A percentile compares a stretch with the other conserved stretches of the same genome.
These are phyloP conservation scores for Diaporthe humulicola DNA, from an alignment of 2,329 filamentous ascomycete species.

Conservation along the genomic window DNA sequence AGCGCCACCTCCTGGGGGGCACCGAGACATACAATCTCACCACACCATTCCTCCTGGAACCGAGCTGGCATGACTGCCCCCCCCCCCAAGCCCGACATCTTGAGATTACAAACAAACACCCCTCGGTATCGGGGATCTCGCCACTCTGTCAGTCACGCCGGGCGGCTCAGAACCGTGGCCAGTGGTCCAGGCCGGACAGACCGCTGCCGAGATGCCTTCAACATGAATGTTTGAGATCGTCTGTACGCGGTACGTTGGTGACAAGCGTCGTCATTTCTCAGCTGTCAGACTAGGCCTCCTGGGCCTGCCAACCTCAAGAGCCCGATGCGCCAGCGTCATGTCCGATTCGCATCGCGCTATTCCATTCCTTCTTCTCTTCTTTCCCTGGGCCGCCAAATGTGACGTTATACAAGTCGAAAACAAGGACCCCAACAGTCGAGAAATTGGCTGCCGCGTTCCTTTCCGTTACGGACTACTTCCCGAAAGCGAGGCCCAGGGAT, in stretches of 20 bases:
- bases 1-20: constrained; percentile 19
- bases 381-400: background rate
- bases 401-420: constrained; percentile 7
- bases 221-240: background rate
- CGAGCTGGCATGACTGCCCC: constrained; percentile 9
- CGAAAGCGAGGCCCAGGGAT: background rate
- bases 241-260: constrained; percentile 3
- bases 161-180: background rate
- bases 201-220: background rate
- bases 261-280: background rate
- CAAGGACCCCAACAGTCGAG: background rate
- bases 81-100: background rate
- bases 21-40: constrained; percentile 37
- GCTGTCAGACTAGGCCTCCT: constrained; percentile 5
- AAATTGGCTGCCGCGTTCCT: background rate
- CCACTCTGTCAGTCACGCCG: background rate
- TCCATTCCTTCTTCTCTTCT: background rate
- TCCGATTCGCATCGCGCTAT: background rate
- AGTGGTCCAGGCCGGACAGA: background rate
- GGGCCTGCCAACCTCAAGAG: background rate
- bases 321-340: background rate
- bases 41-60: constrained; percentile 12
- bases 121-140: background rate
- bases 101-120: background rate
- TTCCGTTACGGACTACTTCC: background rate